These are phyloP conservation scores for Penicillium sp. DNA, from an alignment of 2,329 filamentous ascomycete genomes.

Conservation along the genomic window DNA sequence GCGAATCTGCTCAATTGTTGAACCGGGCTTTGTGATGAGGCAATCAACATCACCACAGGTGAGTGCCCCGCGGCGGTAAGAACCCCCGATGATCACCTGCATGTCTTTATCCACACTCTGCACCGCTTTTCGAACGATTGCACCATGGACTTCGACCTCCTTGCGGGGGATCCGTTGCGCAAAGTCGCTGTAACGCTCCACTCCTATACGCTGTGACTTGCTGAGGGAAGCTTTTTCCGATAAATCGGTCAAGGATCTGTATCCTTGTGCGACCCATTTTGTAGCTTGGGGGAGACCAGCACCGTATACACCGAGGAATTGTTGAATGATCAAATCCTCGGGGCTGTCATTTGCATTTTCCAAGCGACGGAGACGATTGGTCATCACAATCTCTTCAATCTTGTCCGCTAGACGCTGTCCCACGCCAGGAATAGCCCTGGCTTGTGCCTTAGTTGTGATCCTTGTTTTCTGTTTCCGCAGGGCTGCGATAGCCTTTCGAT, in stretches of 20 bases:
- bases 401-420: conserved; percentile 75
- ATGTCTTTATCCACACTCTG: conserved; percentile 62
- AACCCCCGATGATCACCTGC: conserved; percentile 75
- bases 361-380: conserved; percentile 69
- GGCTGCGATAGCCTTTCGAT: conserved; percentile 74
- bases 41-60: conserved; percentile 82
- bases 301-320: conserved; percentile 78
- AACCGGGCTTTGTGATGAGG: conserved; percentile 71
- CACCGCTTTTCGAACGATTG: conserved; percentile 62
- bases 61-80: conserved; percentile 76
- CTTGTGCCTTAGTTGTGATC: conserved; percentile 70
- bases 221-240: conserved; percentile 62
- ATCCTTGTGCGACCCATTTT: conserved; percentile 75
- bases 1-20: conserved; percentile 59
- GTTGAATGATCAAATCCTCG: conserved; percentile 62
- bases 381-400: conserved; percentile 84
- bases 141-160: conserved; percentile 72
- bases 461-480: conserved; percentile 66
- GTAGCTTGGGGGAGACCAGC: conserved; percentile 70
- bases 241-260: conserved; percentile 73
- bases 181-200: conserved; percentile 80
- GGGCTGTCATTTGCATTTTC: conserved; percentile 70
- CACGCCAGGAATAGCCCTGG: conserved; percentile 66
- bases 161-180: conserved; percentile 72
- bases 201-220: conserved; percentile 69